These are phyloP conservation scores for Poronia punctata DNA, from an alignment of 495 filamentous ascomycete species.

Conservation along the genomic window DNA sequence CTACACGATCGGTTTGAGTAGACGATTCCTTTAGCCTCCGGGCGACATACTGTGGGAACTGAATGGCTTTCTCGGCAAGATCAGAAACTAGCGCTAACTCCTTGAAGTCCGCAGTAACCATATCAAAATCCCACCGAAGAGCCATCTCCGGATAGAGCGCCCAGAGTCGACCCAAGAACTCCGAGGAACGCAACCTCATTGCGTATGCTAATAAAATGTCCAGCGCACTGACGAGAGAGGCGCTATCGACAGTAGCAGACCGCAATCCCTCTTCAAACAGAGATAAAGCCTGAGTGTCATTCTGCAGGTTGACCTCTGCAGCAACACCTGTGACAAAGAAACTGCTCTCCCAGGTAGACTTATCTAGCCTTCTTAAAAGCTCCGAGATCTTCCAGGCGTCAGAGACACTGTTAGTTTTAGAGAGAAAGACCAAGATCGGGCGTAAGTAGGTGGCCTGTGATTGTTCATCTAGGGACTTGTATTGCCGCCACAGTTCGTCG, in stretches of 20 bases:
- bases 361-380: constrained; percentile 16
- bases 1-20: constrained; percentile 7
- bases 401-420: constrained; percentile 13
- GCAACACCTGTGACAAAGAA: constrained; percentile 16
- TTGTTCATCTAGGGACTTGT: constrained; percentile 11
- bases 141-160: constrained; percentile 17
- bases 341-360: constrained; percentile 13
- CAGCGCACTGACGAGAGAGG: constrained; percentile 14
- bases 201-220: constrained; percentile 20
- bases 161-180: constrained; percentile 16
- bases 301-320: constrained; percentile 22
- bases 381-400: constrained; percentile 26
- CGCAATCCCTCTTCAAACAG: constrained; percentile 16
- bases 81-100: constrained; percentile 5
- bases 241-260: constrained; percentile 4
- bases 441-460: constrained; percentile 5
- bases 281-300: constrained; percentile 15
- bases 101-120: constrained; percentile 11
- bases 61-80: constrained; percentile 16
- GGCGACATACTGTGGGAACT: constrained; percentile 8
- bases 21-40: constrained; percentile 6
- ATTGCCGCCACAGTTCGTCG: constrained; percentile 18
- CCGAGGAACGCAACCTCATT: constrained; percentile 7
- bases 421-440: constrained; percentile 15
- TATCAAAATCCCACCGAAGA: constrained; percentile 15